These are phyloP conservation scores for Thymus quinquecostatus DNA, from an alignment of 257 asterid species.

Conservation along the genomic window DNA sequence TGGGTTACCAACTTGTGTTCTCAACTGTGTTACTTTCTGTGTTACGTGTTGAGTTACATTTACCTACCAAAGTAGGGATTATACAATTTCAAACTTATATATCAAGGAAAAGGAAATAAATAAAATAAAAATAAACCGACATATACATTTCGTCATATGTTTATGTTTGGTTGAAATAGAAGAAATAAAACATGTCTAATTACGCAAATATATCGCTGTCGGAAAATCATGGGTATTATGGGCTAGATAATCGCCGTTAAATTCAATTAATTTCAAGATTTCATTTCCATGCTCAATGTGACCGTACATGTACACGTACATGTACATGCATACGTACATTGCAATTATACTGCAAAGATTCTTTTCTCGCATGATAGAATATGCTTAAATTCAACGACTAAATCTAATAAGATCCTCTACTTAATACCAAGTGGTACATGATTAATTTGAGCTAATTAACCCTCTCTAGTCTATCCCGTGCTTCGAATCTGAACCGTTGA, in stretches of 20 bases:
- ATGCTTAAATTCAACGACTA: neutral
- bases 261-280: neutral
- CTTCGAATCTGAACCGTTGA: too few species aligned
- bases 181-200: neutral
- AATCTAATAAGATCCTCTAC: neutral
- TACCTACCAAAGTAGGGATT: too few species aligned
- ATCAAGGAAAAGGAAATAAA: too few species aligned
- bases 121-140: too few species aligned
- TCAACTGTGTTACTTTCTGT: too few species aligned
- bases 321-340: neutral
- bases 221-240: constrained; percentile 11
- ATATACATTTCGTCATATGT: neutral
- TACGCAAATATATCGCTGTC: neutral
- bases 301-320: constrained; percentile 25
- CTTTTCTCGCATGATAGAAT: neutral
- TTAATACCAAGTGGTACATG: too few species aligned
- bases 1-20: too few species aligned
- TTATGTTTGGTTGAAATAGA: neutral
- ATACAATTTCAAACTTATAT: too few species aligned
- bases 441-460: too few species aligned
- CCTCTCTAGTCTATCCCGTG: too few species aligned
- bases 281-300: neutral
- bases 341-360: neutral
- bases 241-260: constrained; percentile 18
- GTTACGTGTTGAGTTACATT: too few species aligned